A percentile compares a stretch with the other conserved stretches of the same genome.
phyloP scores from a whole-genome alignment of 805 yeast genomes.

The Spathaspora hagerdaliae region DNA sequence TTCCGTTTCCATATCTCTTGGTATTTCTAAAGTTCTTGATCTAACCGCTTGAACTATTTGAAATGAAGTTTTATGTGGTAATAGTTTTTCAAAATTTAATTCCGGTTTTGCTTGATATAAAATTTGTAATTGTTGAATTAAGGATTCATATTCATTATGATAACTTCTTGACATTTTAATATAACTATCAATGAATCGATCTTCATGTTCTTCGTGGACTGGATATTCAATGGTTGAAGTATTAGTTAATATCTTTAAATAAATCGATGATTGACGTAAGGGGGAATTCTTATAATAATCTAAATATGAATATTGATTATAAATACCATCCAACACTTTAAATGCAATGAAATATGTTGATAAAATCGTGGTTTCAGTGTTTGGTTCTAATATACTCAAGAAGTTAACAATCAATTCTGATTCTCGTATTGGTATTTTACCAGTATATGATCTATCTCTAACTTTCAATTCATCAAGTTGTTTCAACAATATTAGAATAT shows the following conservation, averaged over 20 bases:
- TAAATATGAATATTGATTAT: background rate
- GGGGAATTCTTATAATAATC: constrained; percentile 6
- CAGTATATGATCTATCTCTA: constrained; percentile 8
- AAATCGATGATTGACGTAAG: constrained; percentile 8
- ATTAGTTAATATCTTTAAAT: constrained; percentile 16
- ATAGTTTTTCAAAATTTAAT: constrained; percentile 9
- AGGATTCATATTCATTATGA: constrained; percentile 8
- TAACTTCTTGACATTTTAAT: constrained; percentile 3
- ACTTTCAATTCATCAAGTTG: constrained; percentile 15
- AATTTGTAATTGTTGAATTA: constrained; percentile 5
- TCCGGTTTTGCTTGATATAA: background rate
- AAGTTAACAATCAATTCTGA: constrained; percentile 18
- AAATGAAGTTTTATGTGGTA: constrained; percentile 17
- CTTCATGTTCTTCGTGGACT: constrained; percentile 1
- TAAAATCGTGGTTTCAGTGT: constrained; percentile 25
- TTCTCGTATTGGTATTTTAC: constrained; percentile 7
- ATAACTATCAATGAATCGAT: constrained; percentile 7
- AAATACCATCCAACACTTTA: constrained; percentile 7
- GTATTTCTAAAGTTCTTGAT: constrained; percentile 65
- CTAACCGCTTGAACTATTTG: constrained; percentile 44
- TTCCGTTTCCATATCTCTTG: constrained; percentile 25
- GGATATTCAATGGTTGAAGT: constrained; percentile 12
- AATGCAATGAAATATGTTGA: constrained; percentile 22
- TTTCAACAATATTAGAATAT: constrained; percentile 17
- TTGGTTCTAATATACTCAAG: constrained; percentile 19